Conservation (phyloP, 1,139 yeast species). For the Scheffersomyces stambukii region DNA sequence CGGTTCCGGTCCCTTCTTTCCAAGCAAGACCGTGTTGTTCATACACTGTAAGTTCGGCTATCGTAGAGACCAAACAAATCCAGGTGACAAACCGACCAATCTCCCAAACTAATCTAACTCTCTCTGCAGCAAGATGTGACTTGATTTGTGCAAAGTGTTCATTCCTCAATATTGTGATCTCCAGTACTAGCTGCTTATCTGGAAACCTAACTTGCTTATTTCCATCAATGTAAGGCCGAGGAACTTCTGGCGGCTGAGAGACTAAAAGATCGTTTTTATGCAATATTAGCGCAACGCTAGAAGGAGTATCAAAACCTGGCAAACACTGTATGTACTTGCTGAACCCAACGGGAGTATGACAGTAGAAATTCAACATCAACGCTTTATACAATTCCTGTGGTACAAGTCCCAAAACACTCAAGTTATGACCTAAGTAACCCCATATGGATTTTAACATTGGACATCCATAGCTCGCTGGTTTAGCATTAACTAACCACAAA, state of each 20-base stretch:
- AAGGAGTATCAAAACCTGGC: conserved; percentile 15
- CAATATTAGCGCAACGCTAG: conserved; percentile 17
- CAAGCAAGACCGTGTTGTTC: conserved; percentile 22
- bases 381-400: too few relatives aligned
- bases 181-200: conserved; percentile 25
- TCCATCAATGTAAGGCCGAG: conserved; percentile 38
- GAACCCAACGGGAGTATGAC: conserved; percentile 13
- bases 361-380: too few relatives aligned
- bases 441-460: too few relatives aligned
- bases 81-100: conserved; percentile 36
- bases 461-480: too few relatives aligned
- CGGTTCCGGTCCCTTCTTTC: conserved; percentile 11
- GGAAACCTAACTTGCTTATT: conserved; percentile 36
- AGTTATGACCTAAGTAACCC: too few relatives aligned
- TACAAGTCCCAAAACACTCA: too few relatives aligned
- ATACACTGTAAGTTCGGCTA: conserved; percentile 17
- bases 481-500: too few relatives aligned
- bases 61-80: conserved; percentile 21
- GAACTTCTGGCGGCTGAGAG: conserved; percentile 34
- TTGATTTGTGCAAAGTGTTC: conserved; percentile 36
- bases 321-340: conserved; percentile 10
- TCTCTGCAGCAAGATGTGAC: conserved; percentile 38
- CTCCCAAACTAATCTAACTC: conserved; percentile 31
- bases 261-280: conserved; percentile 10
- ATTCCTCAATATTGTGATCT: conserved; percentile 24